Conservation (phyloP, 1,284 basidiomycete genomes). For the Sporisorium iseilematis-ciliati region DNA sequence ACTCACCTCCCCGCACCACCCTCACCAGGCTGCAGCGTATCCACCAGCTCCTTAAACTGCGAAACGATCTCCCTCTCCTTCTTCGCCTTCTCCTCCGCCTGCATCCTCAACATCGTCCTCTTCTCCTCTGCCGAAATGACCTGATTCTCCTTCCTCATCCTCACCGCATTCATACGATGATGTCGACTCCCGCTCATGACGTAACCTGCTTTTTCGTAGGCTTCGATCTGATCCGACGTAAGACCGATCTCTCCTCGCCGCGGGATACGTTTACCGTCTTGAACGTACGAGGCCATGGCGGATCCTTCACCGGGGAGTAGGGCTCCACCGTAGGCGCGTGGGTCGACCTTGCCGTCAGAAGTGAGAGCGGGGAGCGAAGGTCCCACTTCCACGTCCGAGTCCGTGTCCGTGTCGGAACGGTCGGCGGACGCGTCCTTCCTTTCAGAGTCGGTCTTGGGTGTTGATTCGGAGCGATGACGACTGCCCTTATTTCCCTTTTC, state of each 20-base stretch:
- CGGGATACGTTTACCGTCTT: slow-evolving; percentile 91
- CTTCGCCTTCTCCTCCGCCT: slow-evolving; percentile 90
- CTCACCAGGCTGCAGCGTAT: slow-evolving; percentile 37
- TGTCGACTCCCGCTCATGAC: slow-evolving; percentile 98
- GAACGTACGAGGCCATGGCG: slow-evolving; percentile 94
- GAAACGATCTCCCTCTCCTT: slow-evolving; percentile 77
- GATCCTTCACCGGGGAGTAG: slow-evolving; percentile 93
- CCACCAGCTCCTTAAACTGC: slow-evolving; percentile 66
- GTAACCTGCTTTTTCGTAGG: slow-evolving; percentile 90
- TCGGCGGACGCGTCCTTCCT: neutral
- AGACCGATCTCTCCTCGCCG: slow-evolving; percentile 98
- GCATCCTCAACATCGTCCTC: slow-evolving; percentile 88
- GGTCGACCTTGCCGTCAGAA: slow-evolving; percentile 38
- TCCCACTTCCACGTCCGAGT: slow-evolving; percentile 33
- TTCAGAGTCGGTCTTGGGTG: slow-evolving; percentile 5
- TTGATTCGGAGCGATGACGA: slow-evolving; percentile 24
- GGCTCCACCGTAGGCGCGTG: slow-evolving; percentile 77
- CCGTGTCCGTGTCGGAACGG: slow-evolving; percentile 2
- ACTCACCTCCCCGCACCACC: neutral
- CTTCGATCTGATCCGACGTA: slow-evolving; percentile 84
- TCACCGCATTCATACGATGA: slow-evolving; percentile 85
- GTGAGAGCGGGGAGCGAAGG: slow-evolving; percentile 34
- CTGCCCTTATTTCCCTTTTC: slow-evolving; percentile 21
- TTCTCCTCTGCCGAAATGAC: slow-evolving; percentile 96
- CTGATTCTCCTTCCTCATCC: slow-evolving; percentile 98